Evolutionary conservation across 306 rosid species (phyloP).

Genomic region (Senna tora): DNA sequence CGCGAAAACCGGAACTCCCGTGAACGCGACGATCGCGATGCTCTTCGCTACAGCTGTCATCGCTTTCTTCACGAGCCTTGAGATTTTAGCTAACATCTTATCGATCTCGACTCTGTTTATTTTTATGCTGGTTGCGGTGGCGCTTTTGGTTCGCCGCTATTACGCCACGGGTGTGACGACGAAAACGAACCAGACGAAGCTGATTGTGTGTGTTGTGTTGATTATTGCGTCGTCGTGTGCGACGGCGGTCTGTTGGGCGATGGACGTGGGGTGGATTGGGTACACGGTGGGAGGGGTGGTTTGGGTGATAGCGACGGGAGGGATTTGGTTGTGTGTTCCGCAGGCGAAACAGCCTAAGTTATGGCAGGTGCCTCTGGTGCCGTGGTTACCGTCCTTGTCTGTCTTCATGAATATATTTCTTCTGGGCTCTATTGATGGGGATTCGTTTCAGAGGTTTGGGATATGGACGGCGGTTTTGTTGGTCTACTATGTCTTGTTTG

Average conservation of each 20-base stretch:
- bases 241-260: constrained; percentile 41
- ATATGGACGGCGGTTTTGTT: no score
- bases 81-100: constrained; percentile 45
- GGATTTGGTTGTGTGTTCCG: constrained; percentile 49
- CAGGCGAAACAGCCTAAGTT: constrained; percentile 52
- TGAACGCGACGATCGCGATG: constrained; percentile 54
- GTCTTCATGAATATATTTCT: constrained; percentile 52
- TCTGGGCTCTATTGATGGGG: no score
- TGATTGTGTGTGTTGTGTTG: constrained; percentile 30
- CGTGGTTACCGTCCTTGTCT: constrained; percentile 58
- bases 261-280: constrained; percentile 36
- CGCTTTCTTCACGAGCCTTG: constrained; percentile 52
- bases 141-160: constrained; percentile 57
- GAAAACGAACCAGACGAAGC: constrained; percentile 29
- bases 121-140: constrained; percentile 58
- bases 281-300: constrained; percentile 37
- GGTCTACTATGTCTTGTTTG: no score
- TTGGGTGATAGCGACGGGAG: constrained; percentile 48
- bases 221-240: constrained; percentile 47
- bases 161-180: constrained; percentile 46
- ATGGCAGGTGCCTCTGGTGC: constrained; percentile 66
- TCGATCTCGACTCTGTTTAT: constrained; percentile 60
- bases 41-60: constrained; percentile 48
- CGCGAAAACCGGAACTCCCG: constrained; percentile 52
- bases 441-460: no score